Percentiles rank a stretch among this genome's conserved stretches.
These are phyloP conservation scores for Citrullus amarus DNA, from an alignment of 306 rosid genomes.

Conservation along the genomic window DNA sequence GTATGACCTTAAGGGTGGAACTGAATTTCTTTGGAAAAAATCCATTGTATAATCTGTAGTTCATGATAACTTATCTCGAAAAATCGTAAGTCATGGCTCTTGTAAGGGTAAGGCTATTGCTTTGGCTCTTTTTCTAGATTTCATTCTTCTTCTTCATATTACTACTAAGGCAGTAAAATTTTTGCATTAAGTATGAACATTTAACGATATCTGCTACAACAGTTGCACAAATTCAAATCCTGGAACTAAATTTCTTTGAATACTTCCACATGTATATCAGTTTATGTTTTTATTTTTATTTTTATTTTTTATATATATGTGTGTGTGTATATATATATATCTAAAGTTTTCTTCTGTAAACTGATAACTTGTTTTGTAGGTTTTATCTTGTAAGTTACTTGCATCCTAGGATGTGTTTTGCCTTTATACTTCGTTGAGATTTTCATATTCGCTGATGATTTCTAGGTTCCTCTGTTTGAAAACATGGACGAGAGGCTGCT, in stretches of 20 bases:
- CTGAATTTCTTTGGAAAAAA: neutral
- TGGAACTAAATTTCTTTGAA: neutral
- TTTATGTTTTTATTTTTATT: neutral
- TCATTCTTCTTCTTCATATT: neutral
- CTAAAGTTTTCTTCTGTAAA: too few relatives aligned
- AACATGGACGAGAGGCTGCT: constrained; percentile 94
- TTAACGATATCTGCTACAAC: neutral
- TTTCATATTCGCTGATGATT: constrained; percentile 11
- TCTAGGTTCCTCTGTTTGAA: constrained; percentile 89
- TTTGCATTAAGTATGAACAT: neutral
- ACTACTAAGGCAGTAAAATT: neutral
- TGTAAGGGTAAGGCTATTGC: constrained; percentile 63
- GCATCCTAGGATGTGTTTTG: constrained; percentile 5
- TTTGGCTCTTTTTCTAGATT: neutral
- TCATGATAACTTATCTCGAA: neutral
- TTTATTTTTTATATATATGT: too few relatives aligned
- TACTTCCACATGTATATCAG: neutral
- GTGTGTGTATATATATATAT: too few relatives aligned
- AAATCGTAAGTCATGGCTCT: constrained; percentile 24
- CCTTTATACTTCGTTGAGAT: neutral
- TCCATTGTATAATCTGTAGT: neutral
- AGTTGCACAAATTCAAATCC: neutral
- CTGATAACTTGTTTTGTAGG: neutral
- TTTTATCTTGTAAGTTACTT: neutral
- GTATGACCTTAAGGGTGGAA: neutral